Evolutionary conservation across 495 filamentous ascomycete species (phyloP).

Genomic region (Lichenothelia convexa): DNA sequence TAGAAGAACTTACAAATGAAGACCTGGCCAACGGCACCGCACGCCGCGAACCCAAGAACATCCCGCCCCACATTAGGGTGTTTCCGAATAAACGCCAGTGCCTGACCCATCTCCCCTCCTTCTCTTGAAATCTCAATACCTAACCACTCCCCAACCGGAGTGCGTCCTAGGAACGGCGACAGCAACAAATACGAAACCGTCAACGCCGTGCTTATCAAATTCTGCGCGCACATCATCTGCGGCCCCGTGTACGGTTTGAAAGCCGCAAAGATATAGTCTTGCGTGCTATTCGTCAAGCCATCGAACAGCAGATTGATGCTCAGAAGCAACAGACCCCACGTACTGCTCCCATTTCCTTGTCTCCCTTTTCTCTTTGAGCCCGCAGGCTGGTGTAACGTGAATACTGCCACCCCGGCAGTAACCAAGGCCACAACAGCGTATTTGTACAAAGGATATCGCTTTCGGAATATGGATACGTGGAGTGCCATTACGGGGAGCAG

Average conservation of each 20-base stretch:
- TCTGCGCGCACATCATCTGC: slow-evolving; percentile 99
- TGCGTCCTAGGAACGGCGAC: slow-evolving; percentile 56
- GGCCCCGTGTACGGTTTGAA: slow-evolving; percentile 68
- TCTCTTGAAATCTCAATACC: slow-evolving; percentile 42
- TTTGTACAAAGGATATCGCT: slow-evolving; percentile 85
- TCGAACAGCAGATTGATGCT: slow-evolving; percentile 90
- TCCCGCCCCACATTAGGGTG: slow-evolving; percentile 68
- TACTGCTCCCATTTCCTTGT: slow-evolving; percentile 32
- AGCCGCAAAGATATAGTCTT: slow-evolving; percentile 78
- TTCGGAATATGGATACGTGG: slow-evolving; percentile 81
- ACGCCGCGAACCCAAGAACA: slow-evolving; percentile 79
- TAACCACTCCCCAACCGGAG: slow-evolving; percentile 44
- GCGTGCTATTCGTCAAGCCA: slow-evolving; percentile 86
- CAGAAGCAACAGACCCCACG: slow-evolving; percentile 69
- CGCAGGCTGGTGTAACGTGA: slow-evolving; percentile 68
- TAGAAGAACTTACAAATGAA: slow-evolving; percentile 57
- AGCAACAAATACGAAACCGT: slow-evolving; percentile 59
- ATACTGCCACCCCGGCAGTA: slow-evolving; percentile 81
- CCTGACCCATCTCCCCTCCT: slow-evolving; percentile 53
- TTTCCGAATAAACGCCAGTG: slow-evolving; percentile 58
- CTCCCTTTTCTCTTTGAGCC: slow-evolving; percentile 45
- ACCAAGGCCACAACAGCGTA: slow-evolving; percentile 83
- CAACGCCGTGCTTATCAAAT: slow-evolving; percentile 58
- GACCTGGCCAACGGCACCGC: slow-evolving; percentile 82
- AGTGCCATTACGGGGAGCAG: slow-evolving; percentile 94